phyloP scores from a whole-genome alignment of 345 rosid species.

The Xanthoceras sorbifolium region DNA sequence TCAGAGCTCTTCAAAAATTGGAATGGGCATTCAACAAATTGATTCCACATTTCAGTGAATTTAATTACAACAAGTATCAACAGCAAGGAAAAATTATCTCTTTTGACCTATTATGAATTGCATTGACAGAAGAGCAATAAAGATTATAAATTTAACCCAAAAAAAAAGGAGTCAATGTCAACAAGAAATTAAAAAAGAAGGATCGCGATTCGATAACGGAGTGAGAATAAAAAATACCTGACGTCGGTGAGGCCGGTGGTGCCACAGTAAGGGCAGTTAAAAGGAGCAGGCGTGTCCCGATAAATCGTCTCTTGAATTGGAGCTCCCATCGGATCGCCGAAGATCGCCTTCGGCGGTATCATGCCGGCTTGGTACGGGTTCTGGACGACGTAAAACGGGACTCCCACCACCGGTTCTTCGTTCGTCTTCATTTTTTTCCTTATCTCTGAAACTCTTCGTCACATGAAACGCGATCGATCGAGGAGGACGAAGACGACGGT shows the following conservation, averaged over 20 bases:
- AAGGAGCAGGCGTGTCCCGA: conserved; percentile 95
- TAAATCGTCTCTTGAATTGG: conserved; percentile 87
- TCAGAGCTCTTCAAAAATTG: background rate
- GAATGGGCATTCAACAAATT: background rate
- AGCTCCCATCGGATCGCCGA: conserved; percentile 70
- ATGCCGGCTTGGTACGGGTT: conserved; percentile 77
- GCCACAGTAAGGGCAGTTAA: conserved; percentile 76
- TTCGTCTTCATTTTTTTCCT: conserved; percentile 44
- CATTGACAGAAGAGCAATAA: background rate
- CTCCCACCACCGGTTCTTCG: conserved; percentile 63
- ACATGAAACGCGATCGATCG: background rate
- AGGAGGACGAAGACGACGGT: background rate
- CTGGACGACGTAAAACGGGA: conserved; percentile 61
- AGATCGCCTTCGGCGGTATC: conserved; percentile 72
- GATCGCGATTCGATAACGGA: background rate
- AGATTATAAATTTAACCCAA: background rate
- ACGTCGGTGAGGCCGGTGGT: conserved; percentile 72
- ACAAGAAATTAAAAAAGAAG: background rate
- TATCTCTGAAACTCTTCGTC: background rate
- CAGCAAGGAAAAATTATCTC: no score
- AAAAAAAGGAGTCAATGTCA: background rate
- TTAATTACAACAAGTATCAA: background rate
- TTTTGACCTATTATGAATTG: background rate
- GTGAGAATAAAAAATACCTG: conserved; percentile 42
- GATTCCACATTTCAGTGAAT: background rate